phyloP scores from a whole-genome alignment of 768 basidiomycete species.

The Symmetrospora coprosmae region DNA sequence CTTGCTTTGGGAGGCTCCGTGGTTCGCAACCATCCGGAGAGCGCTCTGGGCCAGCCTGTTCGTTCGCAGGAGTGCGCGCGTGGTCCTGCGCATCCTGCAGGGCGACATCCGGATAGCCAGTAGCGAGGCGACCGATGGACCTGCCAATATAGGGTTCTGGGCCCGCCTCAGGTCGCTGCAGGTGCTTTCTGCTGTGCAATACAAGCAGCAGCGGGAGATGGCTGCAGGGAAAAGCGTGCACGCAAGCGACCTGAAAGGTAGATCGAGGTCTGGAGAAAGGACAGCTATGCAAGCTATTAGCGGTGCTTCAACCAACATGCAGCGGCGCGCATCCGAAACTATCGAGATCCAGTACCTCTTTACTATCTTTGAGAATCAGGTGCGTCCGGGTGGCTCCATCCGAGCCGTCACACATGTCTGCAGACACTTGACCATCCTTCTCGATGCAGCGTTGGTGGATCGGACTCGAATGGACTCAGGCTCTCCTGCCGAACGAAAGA shows the following conservation, averaged over 20 bases:
- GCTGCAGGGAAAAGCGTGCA: background rate
- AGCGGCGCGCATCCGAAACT: constrained; percentile 44
- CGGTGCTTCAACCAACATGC: too few species aligned
- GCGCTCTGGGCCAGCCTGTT: constrained; percentile 23
- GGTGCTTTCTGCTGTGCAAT: background rate
- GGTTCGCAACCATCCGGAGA: constrained; percentile 20
- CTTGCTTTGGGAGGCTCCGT: constrained; percentile 31
- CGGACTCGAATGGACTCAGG: constrained; percentile 42
- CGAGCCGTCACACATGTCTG: background rate
- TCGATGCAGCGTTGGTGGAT: constrained; percentile 39
- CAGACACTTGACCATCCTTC: background rate
- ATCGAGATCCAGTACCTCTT: constrained; percentile 43
- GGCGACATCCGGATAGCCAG: background rate
- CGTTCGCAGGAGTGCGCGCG: constrained; percentile 19
- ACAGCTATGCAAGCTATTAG: background rate
- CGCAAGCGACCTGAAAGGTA: background rate
- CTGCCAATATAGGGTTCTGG: background rate
- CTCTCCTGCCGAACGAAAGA: constrained; percentile 40
- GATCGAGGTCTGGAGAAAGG: background rate
- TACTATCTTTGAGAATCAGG: constrained; percentile 34
- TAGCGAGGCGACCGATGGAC: background rate
- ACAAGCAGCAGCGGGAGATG: background rate
- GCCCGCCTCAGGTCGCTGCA: background rate
- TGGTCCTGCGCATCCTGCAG: constrained; percentile 17
- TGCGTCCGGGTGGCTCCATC: background rate